Evolutionary conservation across 257 asterid species (phyloP).

Genomic region (Penstemon barbatus): DNA sequence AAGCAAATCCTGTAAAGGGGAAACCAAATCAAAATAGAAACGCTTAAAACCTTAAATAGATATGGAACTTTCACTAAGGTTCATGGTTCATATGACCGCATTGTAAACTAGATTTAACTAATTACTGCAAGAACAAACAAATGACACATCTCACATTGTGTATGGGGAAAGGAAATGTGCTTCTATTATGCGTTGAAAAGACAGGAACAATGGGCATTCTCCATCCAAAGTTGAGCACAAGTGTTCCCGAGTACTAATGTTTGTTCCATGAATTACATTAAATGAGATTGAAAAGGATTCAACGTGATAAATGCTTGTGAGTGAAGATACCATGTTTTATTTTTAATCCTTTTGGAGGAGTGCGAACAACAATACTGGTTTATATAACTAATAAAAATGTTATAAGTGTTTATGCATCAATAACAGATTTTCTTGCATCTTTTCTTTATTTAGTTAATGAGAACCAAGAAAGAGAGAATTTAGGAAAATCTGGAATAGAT

Average conservation of each 20-base stretch:
- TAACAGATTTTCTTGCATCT: neutral
- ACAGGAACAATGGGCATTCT: too few relatives aligned
- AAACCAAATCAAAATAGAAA: neutral
- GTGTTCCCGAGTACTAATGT: neutral
- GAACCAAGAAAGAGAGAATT: neutral
- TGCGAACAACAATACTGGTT: neutral
- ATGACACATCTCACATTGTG: too few relatives aligned
- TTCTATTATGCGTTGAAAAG: too few relatives aligned
- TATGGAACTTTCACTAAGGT: neutral
- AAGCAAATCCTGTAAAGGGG: constrained; percentile 49
- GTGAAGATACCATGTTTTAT: neutral
- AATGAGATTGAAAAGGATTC: constrained; percentile 6
- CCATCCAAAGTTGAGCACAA: too few relatives aligned
- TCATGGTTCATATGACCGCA: neutral
- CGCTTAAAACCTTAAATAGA: neutral
- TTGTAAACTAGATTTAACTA: neutral
- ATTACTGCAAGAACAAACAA: neutral
- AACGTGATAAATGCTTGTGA: neutral
- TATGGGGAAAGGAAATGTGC: too few relatives aligned
- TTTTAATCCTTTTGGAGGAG: neutral
- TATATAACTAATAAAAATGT: neutral
- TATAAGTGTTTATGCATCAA: too few relatives aligned
- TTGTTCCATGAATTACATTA: neutral
- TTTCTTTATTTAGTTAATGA: neutral
- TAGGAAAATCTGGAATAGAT: constrained; percentile 5